Base-by-base conservation (phyloP, 2,329 filamentous ascomycete genomes). In the Cytospora mali region DNA sequence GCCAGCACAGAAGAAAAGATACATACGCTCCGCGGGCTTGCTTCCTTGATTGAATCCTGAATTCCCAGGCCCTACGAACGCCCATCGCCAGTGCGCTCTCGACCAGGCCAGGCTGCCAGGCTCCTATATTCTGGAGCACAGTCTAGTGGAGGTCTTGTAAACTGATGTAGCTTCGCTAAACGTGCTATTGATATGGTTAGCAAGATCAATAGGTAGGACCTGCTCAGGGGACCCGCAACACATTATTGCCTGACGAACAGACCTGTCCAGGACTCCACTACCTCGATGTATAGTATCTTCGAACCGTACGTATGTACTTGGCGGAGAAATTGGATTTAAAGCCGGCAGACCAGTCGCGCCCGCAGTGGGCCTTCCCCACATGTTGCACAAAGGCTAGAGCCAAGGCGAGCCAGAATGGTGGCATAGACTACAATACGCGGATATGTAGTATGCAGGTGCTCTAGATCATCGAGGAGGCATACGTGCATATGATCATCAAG, bases 371-470 rank as follows among this genome's bases (percentile, higher is more conserved):
- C 55, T 62, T 58, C 62, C 55, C 62, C 62, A 65, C 60, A 55
- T 31, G 25, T 58, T 46, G 56, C 33, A 59, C 57, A 52, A 18
- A 54, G 21, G 18, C 14, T 29, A 52, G 18, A 39, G 31, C 29
- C 29, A 46, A 23, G 23, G 33, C 33, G 13, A 35, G 13, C 33
- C 33, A 35, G 33, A 35, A 11, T 31, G 29, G 29, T 31, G 29
- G 29, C 29, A 31, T 31, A 31, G 9, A 31, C 49, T 35, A 51
- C 48, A 21, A 46, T 35, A 51, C 56, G 13, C 14, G 49, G 28
- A 33, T 13, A 29, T 58, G 55, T 50, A 58, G 42, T 51, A 61
- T 62, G 59, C 59, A 62, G 33, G 59, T 62, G 59, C 59, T 62
- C 33, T 56, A 53, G 60, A 62, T 31, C 35, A 11, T 58, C 55